phyloP scores from a whole-genome alignment of 2,329 filamentous ascomycete species.

The Hypoxylon sp. region DNA sequence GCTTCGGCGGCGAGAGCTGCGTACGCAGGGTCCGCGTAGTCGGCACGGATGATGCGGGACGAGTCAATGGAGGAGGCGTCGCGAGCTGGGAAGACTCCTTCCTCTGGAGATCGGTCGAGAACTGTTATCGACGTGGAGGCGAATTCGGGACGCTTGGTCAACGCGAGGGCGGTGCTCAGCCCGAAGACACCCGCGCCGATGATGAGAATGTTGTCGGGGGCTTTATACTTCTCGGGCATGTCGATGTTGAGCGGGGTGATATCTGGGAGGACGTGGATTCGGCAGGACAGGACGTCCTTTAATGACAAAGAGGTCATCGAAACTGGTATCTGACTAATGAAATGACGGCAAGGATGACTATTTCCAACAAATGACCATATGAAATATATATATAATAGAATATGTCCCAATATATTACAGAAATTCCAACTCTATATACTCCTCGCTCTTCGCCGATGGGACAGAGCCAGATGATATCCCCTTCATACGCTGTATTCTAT shows the following conservation, averaged over 20 bases:
- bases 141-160: conserved; percentile 74
- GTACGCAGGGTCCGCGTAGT: conserved; percentile 88
- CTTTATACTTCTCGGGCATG: conserved; percentile 27
- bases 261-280: conserved; percentile 21
- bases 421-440: conserved; percentile 4
- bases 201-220: conserved; percentile 69
- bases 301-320: conserved; percentile 11
- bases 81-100: conserved; percentile 70
- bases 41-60: conserved; percentile 76
- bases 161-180: conserved; percentile 71
- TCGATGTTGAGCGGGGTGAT: conserved; percentile 10
- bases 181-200: conserved; percentile 71
- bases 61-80: conserved; percentile 75
- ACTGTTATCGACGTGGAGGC: conserved; percentile 69
- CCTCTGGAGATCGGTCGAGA: conserved; percentile 67
- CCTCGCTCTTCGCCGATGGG: conserved; percentile 3
- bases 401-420: conserved; percentile 6
- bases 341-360: neutral
- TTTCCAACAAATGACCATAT: neutral
- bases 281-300: conserved; percentile 19
- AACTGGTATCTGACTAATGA: conserved; percentile 2
- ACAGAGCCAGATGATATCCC: neutral
- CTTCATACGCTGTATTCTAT: neutral
- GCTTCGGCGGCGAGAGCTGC: conserved; percentile 79
- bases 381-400: conserved; percentile 7